Conservation (phyloP, 257 asterid species). For the Capsicum rhomboideum region DNA sequence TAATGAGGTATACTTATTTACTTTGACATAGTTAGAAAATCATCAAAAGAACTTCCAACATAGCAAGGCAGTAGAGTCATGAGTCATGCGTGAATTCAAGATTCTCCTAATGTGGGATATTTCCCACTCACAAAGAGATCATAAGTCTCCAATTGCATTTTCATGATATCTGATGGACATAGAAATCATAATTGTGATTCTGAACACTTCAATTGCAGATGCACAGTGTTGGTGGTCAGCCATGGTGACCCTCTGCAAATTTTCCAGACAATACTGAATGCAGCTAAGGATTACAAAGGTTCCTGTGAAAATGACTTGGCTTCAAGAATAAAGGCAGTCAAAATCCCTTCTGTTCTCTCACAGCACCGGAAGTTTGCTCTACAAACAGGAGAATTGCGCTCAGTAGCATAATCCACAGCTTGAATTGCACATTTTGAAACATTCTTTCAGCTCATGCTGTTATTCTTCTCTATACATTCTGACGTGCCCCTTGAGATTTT, state of each 20-base stretch:
- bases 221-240: constrained; percentile 71
- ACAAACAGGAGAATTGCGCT: constrained; percentile 77
- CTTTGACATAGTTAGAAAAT: not conserved
- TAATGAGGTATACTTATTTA: not conserved
- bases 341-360: constrained; percentile 52
- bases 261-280: constrained; percentile 61
- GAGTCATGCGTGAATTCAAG: not conserved
- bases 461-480: not conserved
- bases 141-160: not conserved
- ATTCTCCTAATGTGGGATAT: not conserved
- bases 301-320: constrained; percentile 24
- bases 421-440: not conserved
- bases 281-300: constrained; percentile 27
- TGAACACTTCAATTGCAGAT: constrained; percentile 29
- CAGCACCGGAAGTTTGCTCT: constrained; percentile 71
- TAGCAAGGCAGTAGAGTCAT: not conserved
- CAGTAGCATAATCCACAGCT: constrained; percentile 21
- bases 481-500: not conserved
- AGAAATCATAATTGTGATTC: not conserved
- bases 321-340: constrained; percentile 48
- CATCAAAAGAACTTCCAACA: not conserved
- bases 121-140: not conserved
- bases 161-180: not conserved
- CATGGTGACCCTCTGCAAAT: constrained; percentile 99
- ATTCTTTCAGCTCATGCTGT: not conserved